These are phyloP conservation scores for Viola pubescens DNA, from an alignment of 441 rosid genomes.

Conservation along the genomic window DNA sequence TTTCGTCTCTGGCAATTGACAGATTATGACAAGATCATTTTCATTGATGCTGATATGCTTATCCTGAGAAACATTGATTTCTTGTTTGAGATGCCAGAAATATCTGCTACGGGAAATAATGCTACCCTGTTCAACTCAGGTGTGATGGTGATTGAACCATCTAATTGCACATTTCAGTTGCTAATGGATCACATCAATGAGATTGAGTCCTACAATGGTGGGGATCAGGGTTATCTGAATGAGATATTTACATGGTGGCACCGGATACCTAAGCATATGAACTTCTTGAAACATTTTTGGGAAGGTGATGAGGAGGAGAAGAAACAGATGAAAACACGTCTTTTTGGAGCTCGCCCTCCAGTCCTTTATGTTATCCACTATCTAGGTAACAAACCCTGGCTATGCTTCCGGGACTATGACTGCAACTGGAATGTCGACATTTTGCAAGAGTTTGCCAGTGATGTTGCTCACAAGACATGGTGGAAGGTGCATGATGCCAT, in stretches of 20 bases:
- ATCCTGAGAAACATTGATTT: slow-evolving; percentile 74
- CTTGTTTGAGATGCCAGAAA: slow-evolving; percentile 82
- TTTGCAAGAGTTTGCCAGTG: slow-evolving; percentile 64
- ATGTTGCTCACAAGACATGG: slow-evolving; percentile 73
- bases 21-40: slow-evolving; percentile 71
- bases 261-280: slow-evolving; percentile 81
- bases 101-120: slow-evolving; percentile 65
- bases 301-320: slow-evolving; percentile 71
- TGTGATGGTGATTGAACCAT: slow-evolving; percentile 78
- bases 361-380: slow-evolving; percentile 76
- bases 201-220: slow-evolving; percentile 79
- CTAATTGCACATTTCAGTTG: slow-evolving; percentile 66
- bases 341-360: slow-evolving; percentile 73
- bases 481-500: slow-evolving; percentile 87
- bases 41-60: slow-evolving; percentile 80
- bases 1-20: slow-evolving; percentile 89
- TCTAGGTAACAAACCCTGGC: slow-evolving; percentile 76
- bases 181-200: slow-evolving; percentile 77
- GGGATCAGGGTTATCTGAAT: slow-evolving; percentile 85
- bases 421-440: slow-evolving; percentile 90
- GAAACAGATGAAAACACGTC: slow-evolving; percentile 48
- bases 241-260: slow-evolving; percentile 97
- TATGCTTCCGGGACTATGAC: slow-evolving; percentile 82
- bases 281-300: slow-evolving; percentile 89
- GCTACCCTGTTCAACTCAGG: slow-evolving; percentile 80